Conservation (phyloP, 805 yeast species). For the Yamadazyma kitorensis region DNA sequence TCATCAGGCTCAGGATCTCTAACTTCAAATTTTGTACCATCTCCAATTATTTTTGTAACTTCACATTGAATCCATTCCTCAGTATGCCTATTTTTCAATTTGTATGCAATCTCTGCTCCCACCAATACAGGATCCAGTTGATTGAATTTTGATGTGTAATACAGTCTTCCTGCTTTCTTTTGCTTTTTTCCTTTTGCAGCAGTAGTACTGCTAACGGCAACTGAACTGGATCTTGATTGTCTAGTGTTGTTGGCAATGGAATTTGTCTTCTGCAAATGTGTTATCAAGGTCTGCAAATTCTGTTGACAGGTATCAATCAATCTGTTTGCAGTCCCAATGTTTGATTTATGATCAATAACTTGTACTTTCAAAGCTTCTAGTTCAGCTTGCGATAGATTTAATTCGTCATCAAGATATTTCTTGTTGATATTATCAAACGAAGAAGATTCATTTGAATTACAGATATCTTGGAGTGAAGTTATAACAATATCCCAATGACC, state of each 20-base stretch:
- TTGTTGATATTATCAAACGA: slow-evolving; percentile 44
- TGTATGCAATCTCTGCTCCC: slow-evolving; percentile 87
- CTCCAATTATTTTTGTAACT: slow-evolving; percentile 72
- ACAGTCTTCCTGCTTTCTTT: slow-evolving; percentile 42
- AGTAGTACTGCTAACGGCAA: background rate
- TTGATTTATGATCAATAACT: slow-evolving; percentile 52
- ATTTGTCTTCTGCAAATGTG: slow-evolving; percentile 19
- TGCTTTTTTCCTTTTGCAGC: slow-evolving; percentile 6
- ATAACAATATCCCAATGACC: slow-evolving; percentile 60
- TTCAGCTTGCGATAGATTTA: slow-evolving; percentile 35
- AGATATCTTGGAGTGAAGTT: slow-evolving; percentile 65
- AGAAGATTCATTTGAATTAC: slow-evolving; percentile 56
- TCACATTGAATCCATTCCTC: slow-evolving; percentile 98
- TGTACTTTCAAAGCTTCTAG: slow-evolving; percentile 38
- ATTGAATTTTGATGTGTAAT: slow-evolving; percentile 53
- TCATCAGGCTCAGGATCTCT: slow-evolving; percentile 98
- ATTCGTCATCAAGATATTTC: slow-evolving; percentile 15
- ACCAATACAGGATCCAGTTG: slow-evolving; percentile 55
- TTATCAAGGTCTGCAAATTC: slow-evolving; percentile 48
- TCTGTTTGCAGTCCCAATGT: slow-evolving; percentile 49
- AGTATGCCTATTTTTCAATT: slow-evolving; percentile 63
- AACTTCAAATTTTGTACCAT: slow-evolving; percentile 79
- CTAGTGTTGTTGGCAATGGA: slow-evolving; percentile 7
- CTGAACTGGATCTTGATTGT: slow-evolving; percentile 4
- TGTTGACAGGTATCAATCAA: slow-evolving; percentile 38